phyloP scores from a whole-genome alignment of 2,329 filamentous ascomycete genomes.

The Paraconiothyrium brasiliense region DNA sequence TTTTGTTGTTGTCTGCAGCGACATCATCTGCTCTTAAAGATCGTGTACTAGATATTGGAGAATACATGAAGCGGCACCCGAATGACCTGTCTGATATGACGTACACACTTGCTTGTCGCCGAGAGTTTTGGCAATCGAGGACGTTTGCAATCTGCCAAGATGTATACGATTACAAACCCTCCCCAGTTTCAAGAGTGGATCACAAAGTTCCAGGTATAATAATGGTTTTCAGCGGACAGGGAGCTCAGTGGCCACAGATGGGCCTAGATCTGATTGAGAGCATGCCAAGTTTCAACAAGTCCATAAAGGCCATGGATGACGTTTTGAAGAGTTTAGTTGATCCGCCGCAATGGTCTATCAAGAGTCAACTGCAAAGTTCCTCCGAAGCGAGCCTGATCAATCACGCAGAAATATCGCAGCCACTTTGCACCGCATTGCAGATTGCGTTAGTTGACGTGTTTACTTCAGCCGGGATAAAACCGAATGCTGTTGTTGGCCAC shows the following conservation, averaged over 20 bases:
- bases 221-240: slow-evolving; percentile 53
- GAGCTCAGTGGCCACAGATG: slow-evolving; percentile 50
- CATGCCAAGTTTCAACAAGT: no score
- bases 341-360: neutral
- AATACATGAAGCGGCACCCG: no score
- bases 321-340: neutral
- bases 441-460: slow-evolving; percentile 31
- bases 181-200: no score
- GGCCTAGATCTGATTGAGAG: neutral
- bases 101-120: no score
- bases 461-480: slow-evolving; percentile 19
- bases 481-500: slow-evolving; percentile 30
- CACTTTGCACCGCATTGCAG: slow-evolving; percentile 32
- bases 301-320: neutral
- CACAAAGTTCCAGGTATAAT: neutral
- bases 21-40: no score
- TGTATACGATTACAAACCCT: no score
- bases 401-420: slow-evolving; percentile 25
- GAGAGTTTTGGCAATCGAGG: neutral
- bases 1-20: no score
- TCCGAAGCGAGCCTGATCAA: neutral
- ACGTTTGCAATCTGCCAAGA: neutral
- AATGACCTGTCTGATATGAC: no score
- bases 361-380: no score
- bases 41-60: no score